Evolutionary conservation across 805 yeast species (phyloP).

Genomic region (Brettanomyces nanus): DNA sequence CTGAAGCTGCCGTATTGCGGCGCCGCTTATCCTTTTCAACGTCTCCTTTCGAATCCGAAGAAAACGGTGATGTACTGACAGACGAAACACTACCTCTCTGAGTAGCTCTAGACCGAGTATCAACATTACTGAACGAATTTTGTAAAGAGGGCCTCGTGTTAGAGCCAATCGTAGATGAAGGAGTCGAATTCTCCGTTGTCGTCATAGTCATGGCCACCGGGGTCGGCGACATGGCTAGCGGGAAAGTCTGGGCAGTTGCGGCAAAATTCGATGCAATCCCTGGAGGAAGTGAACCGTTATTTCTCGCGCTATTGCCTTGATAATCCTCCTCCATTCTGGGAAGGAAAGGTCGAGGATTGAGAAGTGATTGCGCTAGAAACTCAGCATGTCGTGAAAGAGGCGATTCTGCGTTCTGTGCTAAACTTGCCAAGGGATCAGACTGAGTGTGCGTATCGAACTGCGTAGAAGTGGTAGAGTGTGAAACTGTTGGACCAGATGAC

Average conservation of each 20-base stretch:
- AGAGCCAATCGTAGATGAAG: neutral
- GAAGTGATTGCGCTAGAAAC: constrained; percentile 7
- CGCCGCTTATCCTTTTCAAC: constrained; percentile 64
- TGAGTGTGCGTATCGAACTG: no score
- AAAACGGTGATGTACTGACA: constrained; percentile 1
- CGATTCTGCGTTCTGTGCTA: neutral
- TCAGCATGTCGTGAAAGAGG: neutral
- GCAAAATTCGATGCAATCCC: constrained; percentile 4
- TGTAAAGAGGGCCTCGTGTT: neutral
- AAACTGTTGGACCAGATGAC: no score
- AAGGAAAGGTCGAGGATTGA: no score
- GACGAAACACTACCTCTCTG: neutral
- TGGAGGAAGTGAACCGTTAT: no score
- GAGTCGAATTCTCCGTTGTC: neutral
- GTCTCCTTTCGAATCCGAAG: constrained; percentile 3
- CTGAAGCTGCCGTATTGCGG: constrained; percentile 90
- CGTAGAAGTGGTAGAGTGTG: no score
- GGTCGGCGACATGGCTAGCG: neutral
- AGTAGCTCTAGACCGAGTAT: neutral
- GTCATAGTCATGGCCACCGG: no score
- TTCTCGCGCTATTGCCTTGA: no score
- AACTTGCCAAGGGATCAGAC: no score
- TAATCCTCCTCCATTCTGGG: no score
- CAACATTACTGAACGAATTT: no score
- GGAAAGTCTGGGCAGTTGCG: constrained; percentile 4